Evolutionary conservation across 495 filamentous ascomycete species (phyloP).

Genomic region (Hypoxylon intermedium): DNA sequence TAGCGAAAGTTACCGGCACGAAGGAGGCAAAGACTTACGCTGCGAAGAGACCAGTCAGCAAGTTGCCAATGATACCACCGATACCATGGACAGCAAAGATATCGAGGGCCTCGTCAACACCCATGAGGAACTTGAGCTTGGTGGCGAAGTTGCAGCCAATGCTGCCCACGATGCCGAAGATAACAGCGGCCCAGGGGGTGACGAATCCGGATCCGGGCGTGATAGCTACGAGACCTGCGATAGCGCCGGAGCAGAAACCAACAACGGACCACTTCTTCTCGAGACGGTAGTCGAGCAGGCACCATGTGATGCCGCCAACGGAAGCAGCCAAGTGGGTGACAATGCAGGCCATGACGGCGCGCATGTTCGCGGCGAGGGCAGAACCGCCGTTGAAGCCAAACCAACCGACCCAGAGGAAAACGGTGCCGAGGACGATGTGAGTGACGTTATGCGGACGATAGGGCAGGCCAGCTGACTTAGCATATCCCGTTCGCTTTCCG

Average conservation of each 20-base stretch:
- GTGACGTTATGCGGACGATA: slow-evolving; percentile 98
- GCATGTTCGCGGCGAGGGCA: slow-evolving; percentile 93
- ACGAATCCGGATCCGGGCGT: slow-evolving; percentile 90
- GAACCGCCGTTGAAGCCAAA: slow-evolving; percentile 98
- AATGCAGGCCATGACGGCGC: slow-evolving; percentile 96
- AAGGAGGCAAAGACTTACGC: slow-evolving; percentile 59
- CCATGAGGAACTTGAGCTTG: slow-evolving; percentile 83
- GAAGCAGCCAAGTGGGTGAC: slow-evolving; percentile 92
- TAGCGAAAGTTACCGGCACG: background rate
- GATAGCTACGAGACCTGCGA: slow-evolving; percentile 87
- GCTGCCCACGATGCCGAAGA: slow-evolving; percentile 84
- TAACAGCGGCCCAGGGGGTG: slow-evolving; percentile 85
- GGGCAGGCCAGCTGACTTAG: slow-evolving; percentile 73
- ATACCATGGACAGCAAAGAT: slow-evolving; percentile 83
- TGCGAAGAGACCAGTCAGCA: slow-evolving; percentile 80
- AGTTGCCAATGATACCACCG: slow-evolving; percentile 77
- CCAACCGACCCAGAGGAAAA: slow-evolving; percentile 99
- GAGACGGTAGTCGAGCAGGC: slow-evolving; percentile 89
- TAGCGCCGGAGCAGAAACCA: slow-evolving; percentile 95
- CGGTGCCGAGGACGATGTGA: slow-evolving; percentile 91
- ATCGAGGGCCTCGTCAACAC: slow-evolving; percentile 78
- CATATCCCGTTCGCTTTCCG: slow-evolving; percentile 80
- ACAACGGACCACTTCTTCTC: slow-evolving; percentile 99
- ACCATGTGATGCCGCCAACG: slow-evolving; percentile 88
- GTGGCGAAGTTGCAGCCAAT: slow-evolving; percentile 92